Evolutionary conservation across 345 rosid species (phyloP), one percentile per base, ranked within the genome.

Genomic region (Populus alba): DNA sequence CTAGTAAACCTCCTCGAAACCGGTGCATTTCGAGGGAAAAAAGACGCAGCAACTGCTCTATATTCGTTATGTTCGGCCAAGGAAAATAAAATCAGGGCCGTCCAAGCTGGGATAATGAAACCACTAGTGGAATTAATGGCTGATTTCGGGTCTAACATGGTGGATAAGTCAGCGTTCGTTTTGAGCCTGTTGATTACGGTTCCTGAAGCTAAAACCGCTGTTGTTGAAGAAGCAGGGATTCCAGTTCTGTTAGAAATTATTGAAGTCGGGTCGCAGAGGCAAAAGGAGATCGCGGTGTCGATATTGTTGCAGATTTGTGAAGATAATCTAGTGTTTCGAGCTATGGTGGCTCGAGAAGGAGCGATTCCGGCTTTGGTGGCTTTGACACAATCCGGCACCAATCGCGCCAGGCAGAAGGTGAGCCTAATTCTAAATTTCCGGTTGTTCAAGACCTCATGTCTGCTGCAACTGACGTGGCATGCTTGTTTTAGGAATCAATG

Each of bases 61-160:
- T 96, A 96, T 82, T 91, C 94, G 4, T 78, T 94, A 1, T 96
- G 97, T 68, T 89, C 99, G 0, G 91, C 85, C 0, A 88, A 78
- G 84, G 99, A 96, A 84, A 96, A 94, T 87, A 94, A 96, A 73
- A 76, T 86, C 79, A 91, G 88, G 72, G 98, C 99, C 31, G 89
- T 96, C 5, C 86, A 94, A 71, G 87, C 94, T 0, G 94, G 92
- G 66, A 88, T 91, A 78, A 92, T 92, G 97, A 91, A 90, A 75
- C 95, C 95, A 16, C 74, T 96, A 23, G 91, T 94, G 67, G 99
- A 96, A 83, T 82, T 96, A 18, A 96, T 96, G 99, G 97, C 97
- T 13, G 99, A 94, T 83, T 90, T 96, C 63, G 93, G 85, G 69
- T 94, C 99, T 17, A 96, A 86, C 89, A 96, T 96, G 99, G 97